Evolutionary conservation across 805 yeast species (phyloP), one percentile per base, ranked within the genome.

Genomic region (Wickerhamiella lipophila): DNA sequence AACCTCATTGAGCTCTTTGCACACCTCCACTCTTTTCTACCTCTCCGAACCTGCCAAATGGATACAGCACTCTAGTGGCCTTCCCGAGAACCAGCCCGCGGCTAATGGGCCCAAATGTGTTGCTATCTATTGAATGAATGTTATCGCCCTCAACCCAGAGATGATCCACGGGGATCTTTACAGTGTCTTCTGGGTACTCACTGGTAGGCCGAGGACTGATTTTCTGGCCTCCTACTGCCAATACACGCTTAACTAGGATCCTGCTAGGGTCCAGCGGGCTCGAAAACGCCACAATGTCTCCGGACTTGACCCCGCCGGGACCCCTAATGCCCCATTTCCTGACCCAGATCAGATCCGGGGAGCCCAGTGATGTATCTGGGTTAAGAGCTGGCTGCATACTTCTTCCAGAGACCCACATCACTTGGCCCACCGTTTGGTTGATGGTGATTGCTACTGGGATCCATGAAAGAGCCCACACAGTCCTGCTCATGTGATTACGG

Each of bases 61-160:
- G 96, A 80, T 83, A 85, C 41, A 87, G 63, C 1, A 88, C 70
- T 41, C 66, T 64, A 1, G 75, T 68, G 1, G 82, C 95, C 58
- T 77, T 82, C 1, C 96, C 96, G 9, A 83, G 59, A 19, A 87
- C 79, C 50, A 89, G 66, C 0, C 89, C 95, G 34, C 78, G 73
- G 13, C 94, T 80, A 0, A 89, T 74, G 0, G 96, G 95, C 0
- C 97, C 97, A 67, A 83, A 89, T 7, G 73, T 75, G 62, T 87
- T 88, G 46, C 89, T 79, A 65, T 89, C 97, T 1, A 87, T 68
- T 0, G 94, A 81, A 42, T 70, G 71, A 13, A 76, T 64, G 60
- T 85, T 87, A 63, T 89, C 97, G 6, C 97, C 97, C 62, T 89
- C 96, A 0, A 87, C 87, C 96, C 96, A 89, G 6, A 85, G 56